phyloP scores from a whole-genome alignment of 2,329 filamentous ascomycete species.

The Trichoderma aggressivum region DNA sequence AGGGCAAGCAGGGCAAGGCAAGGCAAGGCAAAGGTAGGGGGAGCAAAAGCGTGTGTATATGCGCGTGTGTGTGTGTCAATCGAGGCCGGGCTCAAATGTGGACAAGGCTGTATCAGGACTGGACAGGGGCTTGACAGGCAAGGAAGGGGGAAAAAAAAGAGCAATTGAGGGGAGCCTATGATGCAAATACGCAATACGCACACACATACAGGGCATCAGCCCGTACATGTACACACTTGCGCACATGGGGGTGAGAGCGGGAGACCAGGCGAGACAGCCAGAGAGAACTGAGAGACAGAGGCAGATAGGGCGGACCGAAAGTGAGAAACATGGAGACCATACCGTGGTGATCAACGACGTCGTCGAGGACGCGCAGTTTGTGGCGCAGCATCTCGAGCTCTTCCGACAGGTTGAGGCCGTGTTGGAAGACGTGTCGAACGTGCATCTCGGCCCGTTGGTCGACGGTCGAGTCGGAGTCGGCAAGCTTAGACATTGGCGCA shows the following conservation, averaged over 20 bases:
- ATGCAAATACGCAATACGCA: not conserved
- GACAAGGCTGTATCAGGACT: slow-evolving; percentile 18
- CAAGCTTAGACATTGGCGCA: not conserved
- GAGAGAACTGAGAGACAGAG: not conserved
- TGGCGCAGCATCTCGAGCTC: slow-evolving; percentile 56
- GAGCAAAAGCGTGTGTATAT: not conserved
- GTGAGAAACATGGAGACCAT: slow-evolving; percentile 25
- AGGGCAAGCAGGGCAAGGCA: slow-evolving; percentile 1
- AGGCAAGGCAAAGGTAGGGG: slow-evolving; percentile 4
- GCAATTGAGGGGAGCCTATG: not conserved
- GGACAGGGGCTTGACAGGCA: slow-evolving; percentile 2
- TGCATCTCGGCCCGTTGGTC: slow-evolving; percentile 46
- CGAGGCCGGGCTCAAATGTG: slow-evolving; percentile 14
- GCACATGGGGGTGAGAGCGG: slow-evolving; percentile 9
- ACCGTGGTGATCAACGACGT: slow-evolving; percentile 50
- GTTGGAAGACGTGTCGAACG: slow-evolving; percentile 41
- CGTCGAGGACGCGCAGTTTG: slow-evolving; percentile 50
- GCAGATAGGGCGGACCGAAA: slow-evolving; percentile 9
- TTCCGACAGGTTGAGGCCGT: slow-evolving; percentile 41
- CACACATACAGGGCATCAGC: slow-evolving; percentile 12
- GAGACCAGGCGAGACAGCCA: slow-evolving; percentile 11
- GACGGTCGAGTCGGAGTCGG: slow-evolving; percentile 22
- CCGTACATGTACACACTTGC: not conserved
- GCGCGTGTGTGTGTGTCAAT: slow-evolving; percentile 6
- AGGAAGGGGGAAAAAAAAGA: not conserved